These are phyloP conservation scores for Yamadazyma takamatsuzukensis DNA, from an alignment of 805 yeast genomes.

Conservation along the genomic window DNA sequence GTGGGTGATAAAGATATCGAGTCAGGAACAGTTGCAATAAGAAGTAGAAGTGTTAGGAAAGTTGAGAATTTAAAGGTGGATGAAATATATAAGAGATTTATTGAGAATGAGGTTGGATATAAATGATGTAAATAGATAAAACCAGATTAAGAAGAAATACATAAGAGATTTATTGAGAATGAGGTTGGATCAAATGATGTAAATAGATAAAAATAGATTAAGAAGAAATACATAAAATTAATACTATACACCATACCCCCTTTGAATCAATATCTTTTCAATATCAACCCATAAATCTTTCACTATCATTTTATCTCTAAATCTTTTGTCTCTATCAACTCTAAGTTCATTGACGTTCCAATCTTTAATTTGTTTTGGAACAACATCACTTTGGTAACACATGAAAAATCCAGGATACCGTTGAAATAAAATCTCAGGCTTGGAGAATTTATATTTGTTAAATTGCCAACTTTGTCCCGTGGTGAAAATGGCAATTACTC, in stretches of 20 bases:
- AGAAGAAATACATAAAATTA: constrained; percentile 46
- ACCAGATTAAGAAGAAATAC: constrained; percentile 55
- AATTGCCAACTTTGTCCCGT: constrained; percentile 99
- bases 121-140: constrained; percentile 18
- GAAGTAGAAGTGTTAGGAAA: constrained; percentile 51
- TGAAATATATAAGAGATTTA: constrained; percentile 52
- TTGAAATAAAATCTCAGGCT: constrained; percentile 78
- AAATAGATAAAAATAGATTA: constrained; percentile 9
- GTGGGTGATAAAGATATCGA: constrained; percentile 83
- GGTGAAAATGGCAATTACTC: constrained; percentile 92
- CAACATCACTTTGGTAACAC: constrained; percentile 70
- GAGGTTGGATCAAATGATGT: constrained; percentile 47
- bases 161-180: constrained; percentile 48
- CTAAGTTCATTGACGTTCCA: constrained; percentile 87
- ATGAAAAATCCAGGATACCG: constrained; percentile 80
- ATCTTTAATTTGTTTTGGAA: constrained; percentile 69
- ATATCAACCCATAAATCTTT: constrained; percentile 81
- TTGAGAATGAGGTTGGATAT: constrained; percentile 52
- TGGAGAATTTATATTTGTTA: constrained; percentile 75
- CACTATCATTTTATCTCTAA: constrained; percentile 83
- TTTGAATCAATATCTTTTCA: constrained; percentile 66
- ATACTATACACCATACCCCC: constrained; percentile 47
- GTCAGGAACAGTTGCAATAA: constrained; percentile 55
- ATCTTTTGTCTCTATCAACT: constrained; percentile 78
- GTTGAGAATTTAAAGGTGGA: constrained; percentile 43